These are phyloP conservation scores for Cordyceps fumosorosea DNA, from an alignment of 2,329 filamentous ascomycete genomes.

Conservation along the genomic window DNA sequence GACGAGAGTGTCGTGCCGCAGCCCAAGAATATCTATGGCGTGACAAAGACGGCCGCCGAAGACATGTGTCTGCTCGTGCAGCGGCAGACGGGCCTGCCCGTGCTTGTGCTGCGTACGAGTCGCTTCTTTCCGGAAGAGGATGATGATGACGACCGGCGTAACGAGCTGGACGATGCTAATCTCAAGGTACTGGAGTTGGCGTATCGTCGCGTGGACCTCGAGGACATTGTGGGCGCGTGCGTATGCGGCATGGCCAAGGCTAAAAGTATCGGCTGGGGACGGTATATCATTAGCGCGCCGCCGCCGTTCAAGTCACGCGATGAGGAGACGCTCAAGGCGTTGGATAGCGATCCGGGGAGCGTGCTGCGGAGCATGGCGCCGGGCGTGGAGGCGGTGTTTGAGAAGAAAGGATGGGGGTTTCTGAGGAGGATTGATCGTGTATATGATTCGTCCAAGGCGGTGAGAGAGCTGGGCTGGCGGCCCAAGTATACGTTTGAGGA, in stretches of 20 bases:
- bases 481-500: conserved; percentile 35
- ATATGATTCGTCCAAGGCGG: conserved; percentile 37
- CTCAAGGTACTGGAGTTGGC: conserved; percentile 42
- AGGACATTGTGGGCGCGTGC: conserved; percentile 36
- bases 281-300: conserved; percentile 39
- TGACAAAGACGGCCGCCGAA: conserved; percentile 42
- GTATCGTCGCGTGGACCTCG: conserved; percentile 37
- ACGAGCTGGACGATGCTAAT: conserved; percentile 33
- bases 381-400: conserved; percentile 3
- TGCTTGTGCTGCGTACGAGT: conserved; percentile 38
- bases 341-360: conserved; percentile 27
- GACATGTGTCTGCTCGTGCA: conserved; percentile 39
- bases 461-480: conserved; percentile 35
- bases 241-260: conserved; percentile 32
- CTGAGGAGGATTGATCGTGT: conserved; percentile 35
- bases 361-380: conserved; percentile 20
- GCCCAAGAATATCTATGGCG: conserved; percentile 44
- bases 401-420: conserved; percentile 29
- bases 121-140: conserved; percentile 44
- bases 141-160: conserved; percentile 35
- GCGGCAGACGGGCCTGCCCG: conserved; percentile 31
- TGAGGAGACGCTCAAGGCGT: conserved; percentile 22
- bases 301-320: conserved; percentile 30
- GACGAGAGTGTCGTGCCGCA: conserved; percentile 32
- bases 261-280: conserved; percentile 27